Percentiles rank a stretch among this genome's conserved stretches.
These are phyloP conservation scores for Solanum pennellii DNA, from an alignment of 257 asterid species.

Conservation along the genomic window DNA sequence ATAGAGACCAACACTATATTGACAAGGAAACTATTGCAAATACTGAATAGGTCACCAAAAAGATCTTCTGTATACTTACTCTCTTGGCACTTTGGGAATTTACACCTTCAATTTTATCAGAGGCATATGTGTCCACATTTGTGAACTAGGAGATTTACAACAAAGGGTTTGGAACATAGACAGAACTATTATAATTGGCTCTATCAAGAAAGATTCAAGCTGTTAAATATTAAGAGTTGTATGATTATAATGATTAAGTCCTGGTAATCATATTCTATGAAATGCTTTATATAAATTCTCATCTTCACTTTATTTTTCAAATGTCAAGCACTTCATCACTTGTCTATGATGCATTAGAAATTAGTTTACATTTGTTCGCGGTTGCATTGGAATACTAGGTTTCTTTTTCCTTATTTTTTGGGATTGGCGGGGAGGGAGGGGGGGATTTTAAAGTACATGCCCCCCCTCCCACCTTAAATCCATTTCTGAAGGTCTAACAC, in stretches of 20 bases:
- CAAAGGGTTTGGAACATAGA: background rate
- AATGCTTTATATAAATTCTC: background rate
- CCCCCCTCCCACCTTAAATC: background rate
- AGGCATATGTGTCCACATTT: background rate
- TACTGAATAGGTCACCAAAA: background rate
- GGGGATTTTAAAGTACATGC: no score
- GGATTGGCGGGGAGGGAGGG: background rate
- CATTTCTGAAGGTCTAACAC: background rate
- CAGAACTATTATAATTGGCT: background rate
- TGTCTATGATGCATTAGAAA: background rate
- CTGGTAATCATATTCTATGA: background rate
- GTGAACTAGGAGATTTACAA: background rate
- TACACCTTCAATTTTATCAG: background rate
- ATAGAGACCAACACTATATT: background rate
- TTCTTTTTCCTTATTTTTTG: background rate
- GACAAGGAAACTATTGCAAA: background rate
- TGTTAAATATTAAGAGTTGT: background rate
- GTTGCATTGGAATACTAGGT: background rate
- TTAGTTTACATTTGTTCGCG: background rate
- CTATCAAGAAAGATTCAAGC: background rate
- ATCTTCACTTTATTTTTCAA: background rate
- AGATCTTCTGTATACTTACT: background rate
- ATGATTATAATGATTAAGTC: background rate
- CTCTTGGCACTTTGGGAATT: background rate
- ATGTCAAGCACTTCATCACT: background rate